Percentiles rank a stretch among this genome's conserved stretches.
Conservation (phyloP, 1,284 basidiomycete genomes). For the Nidula niveotomentosa region DNA sequence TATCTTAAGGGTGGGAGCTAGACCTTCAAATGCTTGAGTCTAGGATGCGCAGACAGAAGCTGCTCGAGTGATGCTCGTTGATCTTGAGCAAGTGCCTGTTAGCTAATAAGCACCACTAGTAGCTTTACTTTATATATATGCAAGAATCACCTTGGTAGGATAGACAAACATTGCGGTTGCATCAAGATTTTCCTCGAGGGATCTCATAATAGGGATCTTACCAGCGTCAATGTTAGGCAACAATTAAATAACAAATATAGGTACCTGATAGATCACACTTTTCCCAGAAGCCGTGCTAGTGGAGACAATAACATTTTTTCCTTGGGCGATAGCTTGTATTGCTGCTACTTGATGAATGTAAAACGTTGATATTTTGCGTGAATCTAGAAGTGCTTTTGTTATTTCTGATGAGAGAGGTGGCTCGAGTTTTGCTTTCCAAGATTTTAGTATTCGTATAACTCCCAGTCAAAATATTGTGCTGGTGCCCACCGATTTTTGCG, state of each 20-base stretch:
- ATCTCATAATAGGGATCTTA: conserved; percentile 73
- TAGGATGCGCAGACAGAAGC: conserved; percentile 60
- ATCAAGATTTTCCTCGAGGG: conserved; percentile 60
- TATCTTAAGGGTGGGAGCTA: not conserved
- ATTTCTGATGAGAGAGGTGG: conserved; percentile 61
- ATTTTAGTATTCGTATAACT: not conserved
- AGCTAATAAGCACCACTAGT: not conserved
- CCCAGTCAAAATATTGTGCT: not conserved
- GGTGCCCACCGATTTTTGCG: conserved; percentile 46
- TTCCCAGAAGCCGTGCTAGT: conserved; percentile 93
- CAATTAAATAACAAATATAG: conserved; percentile 1
- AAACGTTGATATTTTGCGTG: conserved; percentile 65
- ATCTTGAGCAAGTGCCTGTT: conserved; percentile 86
- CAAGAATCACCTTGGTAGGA: conserved; percentile 72
- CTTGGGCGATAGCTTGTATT: conserved; percentile 63
- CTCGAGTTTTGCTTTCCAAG: conserved; percentile 45
- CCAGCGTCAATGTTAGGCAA: conserved; percentile 3
- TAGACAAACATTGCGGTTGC: conserved; percentile 86
- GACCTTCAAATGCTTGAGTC: conserved; percentile 63
- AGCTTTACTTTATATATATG: too few species aligned
- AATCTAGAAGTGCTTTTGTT: conserved; percentile 54
- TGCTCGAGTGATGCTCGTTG: conserved; percentile 73
- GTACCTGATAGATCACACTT: conserved; percentile 86
- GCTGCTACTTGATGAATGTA: conserved; percentile 84
- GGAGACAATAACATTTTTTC: conserved; percentile 83